Percentiles rank a stretch among this genome's conserved stretches.
Conservation (phyloP, 441 rosid species). For the Erodium texanum region DNA sequence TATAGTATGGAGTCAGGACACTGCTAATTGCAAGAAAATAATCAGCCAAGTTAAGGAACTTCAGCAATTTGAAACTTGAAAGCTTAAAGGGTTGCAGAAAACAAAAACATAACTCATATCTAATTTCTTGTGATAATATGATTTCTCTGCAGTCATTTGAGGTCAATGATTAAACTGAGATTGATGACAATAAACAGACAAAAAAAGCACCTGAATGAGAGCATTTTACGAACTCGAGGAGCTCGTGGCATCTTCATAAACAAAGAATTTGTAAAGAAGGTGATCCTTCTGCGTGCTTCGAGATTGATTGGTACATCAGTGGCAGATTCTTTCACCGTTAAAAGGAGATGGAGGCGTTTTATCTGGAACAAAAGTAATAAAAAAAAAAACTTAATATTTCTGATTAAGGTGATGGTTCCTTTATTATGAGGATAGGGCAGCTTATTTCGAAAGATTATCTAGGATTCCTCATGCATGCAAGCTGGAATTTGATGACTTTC, state of each 20-base stretch:
- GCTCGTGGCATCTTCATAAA: slow-evolving; percentile 99
- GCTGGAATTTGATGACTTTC: background rate
- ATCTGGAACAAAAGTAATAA: slow-evolving; percentile 39
- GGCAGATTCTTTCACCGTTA: slow-evolving; percentile 93
- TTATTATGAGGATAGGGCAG: no score
- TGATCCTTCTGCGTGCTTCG: slow-evolving; percentile 92
- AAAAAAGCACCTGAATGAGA: slow-evolving; percentile 93
- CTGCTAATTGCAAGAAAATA: slow-evolving; percentile 37
- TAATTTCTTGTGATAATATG: no score
- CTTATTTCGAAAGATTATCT: background rate
- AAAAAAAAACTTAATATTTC: slow-evolving; percentile 11
- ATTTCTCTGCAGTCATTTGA: background rate
- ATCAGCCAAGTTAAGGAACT: slow-evolving; percentile 4
- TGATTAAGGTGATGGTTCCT: slow-evolving; percentile 5
- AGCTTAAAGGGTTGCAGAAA: slow-evolving; percentile 14
- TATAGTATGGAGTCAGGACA: slow-evolving; percentile 92
- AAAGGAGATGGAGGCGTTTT: slow-evolving; percentile 79
- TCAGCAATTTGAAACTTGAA: slow-evolving; percentile 9
- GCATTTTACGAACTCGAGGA: slow-evolving; percentile 92
- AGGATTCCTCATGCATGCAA: background rate
- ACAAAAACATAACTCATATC: background rate
- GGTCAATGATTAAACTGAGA: background rate
- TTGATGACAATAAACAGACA: background rate
- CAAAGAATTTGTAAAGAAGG: slow-evolving; percentile 89
- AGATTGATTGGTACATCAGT: slow-evolving; percentile 84